Conservation (phyloP, 352 stramenopile genomes). For the Phytophthora europaea region DNA sequence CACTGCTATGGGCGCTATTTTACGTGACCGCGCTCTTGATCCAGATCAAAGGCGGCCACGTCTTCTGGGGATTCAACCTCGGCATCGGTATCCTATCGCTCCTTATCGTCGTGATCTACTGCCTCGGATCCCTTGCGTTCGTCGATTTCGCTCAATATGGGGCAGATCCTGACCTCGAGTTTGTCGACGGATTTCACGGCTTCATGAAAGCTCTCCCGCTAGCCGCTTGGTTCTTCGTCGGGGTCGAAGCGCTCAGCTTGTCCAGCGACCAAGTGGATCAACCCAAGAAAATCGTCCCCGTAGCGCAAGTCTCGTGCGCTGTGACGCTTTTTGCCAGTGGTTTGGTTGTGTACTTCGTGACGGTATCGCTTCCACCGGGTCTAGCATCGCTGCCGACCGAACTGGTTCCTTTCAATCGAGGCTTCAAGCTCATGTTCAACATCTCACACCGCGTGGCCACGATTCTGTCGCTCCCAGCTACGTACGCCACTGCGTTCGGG, state of each 20-base stretch:
- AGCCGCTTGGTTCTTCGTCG: conserved; percentile 59
- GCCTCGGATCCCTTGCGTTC: conserved; percentile 40
- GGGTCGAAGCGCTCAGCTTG: conserved; percentile 46
- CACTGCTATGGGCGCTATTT: conserved; percentile 39
- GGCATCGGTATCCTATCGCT: conserved; percentile 41
- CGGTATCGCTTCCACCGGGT: conserved; percentile 38
- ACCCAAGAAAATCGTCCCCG: conserved; percentile 51
- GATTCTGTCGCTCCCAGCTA: conserved; percentile 54
- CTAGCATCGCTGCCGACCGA: conserved; percentile 28
- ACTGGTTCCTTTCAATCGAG: conserved; percentile 45
- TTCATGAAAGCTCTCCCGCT: conserved; percentile 49
- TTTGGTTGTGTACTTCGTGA: conserved; percentile 46
- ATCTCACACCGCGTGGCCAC: conserved; percentile 24
- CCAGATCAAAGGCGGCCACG: conserved; percentile 36
- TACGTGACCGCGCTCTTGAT: conserved; percentile 43
- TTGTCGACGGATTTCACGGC: conserved; percentile 29
- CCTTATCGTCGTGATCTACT: conserved; percentile 46
- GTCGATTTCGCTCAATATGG: conserved; percentile 35
- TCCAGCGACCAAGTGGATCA: conserved; percentile 46
- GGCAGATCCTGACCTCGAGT: conserved; percentile 12
- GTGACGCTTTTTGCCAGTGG: conserved; percentile 47
- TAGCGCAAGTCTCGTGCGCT: conserved; percentile 51
- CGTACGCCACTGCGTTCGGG: conserved; percentile 56
- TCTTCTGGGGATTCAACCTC: conserved; percentile 59
- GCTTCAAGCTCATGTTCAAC: conserved; percentile 46